phyloP scores from a whole-genome alignment of 2,329 filamentous ascomycete genomes.

The Fusarium sp. region DNA sequence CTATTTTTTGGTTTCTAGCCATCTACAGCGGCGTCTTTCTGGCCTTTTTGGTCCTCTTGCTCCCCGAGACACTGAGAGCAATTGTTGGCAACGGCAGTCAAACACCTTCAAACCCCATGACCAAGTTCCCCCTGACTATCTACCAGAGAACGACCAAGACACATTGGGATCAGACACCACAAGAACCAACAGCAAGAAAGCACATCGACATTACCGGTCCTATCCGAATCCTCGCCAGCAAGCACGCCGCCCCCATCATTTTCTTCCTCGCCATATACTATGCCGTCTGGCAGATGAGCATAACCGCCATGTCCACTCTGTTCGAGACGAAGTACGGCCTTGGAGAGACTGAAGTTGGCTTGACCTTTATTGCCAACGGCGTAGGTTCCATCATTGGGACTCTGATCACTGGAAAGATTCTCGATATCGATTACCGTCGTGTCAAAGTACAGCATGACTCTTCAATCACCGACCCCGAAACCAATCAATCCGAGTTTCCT shows the following conservation, averaged over 20 bases:
- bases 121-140: slow-evolving; percentile 47
- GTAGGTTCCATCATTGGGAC: slow-evolving; percentile 66
- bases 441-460: slow-evolving; percentile 46
- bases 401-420: slow-evolving; percentile 62
- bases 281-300: slow-evolving; percentile 67
- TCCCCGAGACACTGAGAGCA: slow-evolving; percentile 29
- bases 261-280: slow-evolving; percentile 64
- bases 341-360: slow-evolving; percentile 58
- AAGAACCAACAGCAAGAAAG: slow-evolving; percentile 40
- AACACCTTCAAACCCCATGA: slow-evolving; percentile 52
- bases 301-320: slow-evolving; percentile 64
- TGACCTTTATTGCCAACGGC: slow-evolving; percentile 68
- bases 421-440: slow-evolving; percentile 63
- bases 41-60: neutral
- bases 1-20: slow-evolving; percentile 36
- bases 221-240: slow-evolving; percentile 60
- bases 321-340: slow-evolving; percentile 59
- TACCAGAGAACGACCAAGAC: slow-evolving; percentile 50
- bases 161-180: slow-evolving; percentile 20
- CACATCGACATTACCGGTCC: slow-evolving; percentile 59
- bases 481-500: slow-evolving; percentile 51
- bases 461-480: rapidly evolving
- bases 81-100: slow-evolving; percentile 50
- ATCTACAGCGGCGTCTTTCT: slow-evolving; percentile 31
- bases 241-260: slow-evolving; percentile 58